phyloP scores from a whole-genome alignment of 1,139 yeast species.

The Taphrina deformans region DNA sequence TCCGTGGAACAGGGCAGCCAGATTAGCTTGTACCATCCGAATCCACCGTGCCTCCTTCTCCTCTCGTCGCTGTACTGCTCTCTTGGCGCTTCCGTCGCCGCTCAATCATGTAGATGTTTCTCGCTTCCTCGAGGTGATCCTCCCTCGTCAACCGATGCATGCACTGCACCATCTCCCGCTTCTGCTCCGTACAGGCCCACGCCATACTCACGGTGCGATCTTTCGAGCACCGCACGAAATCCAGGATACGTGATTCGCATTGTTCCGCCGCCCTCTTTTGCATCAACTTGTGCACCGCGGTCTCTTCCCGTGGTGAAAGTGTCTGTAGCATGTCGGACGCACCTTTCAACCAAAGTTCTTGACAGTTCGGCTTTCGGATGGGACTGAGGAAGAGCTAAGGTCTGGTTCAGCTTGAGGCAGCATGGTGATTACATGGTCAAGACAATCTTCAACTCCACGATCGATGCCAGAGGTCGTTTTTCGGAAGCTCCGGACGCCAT shows the following conservation, averaged over 20 bases:
- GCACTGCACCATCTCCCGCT: conserved; percentile 24
- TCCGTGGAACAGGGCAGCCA: too few relatives aligned
- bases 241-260: conserved; percentile 19
- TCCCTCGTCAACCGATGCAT: conserved; percentile 24
- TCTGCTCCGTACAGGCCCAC: conserved; percentile 27
- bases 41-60: too few relatives aligned
- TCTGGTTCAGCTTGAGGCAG: too few relatives aligned
- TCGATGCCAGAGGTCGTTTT: neutral
- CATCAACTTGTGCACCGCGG: conserved; percentile 28
- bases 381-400: too few relatives aligned
- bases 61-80: neutral
- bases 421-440: neutral
- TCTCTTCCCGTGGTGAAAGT: conserved; percentile 25
- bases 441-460: neutral
- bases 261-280: conserved; percentile 23
- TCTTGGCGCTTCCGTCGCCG: conserved; percentile 5
- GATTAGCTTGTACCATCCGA: too few relatives aligned
- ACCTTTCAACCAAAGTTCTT: too few relatives aligned
- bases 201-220: conserved; percentile 27
- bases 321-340: conserved; percentile 33
- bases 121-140: conserved; percentile 23
- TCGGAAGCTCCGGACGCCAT: neutral
- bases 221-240: conserved; percentile 23
- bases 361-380: too few relatives aligned
- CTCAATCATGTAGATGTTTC: conserved; percentile 17